These are phyloP conservation scores for Vigna nakashimae DNA, from an alignment of 306 rosid genomes.

Conservation along the genomic window DNA sequence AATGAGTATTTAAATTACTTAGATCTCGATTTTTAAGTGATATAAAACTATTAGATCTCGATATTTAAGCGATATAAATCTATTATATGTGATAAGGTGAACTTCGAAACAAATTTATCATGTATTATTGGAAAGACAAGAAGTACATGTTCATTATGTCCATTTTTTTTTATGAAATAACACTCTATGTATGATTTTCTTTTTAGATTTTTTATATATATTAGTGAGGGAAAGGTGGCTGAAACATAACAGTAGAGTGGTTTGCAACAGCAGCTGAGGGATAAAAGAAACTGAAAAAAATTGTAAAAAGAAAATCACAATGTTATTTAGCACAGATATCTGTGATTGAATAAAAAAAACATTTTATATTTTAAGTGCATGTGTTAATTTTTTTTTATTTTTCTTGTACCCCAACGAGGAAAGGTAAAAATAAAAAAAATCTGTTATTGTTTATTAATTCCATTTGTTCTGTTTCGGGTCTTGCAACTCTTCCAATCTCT, in stretches of 20 bases:
- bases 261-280: neutral
- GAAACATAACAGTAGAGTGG: neutral
- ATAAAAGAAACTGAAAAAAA: neutral
- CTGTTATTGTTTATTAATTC: neutral
- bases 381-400: neutral
- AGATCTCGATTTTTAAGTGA: too few species aligned
- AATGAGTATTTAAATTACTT: too few species aligned
- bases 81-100: too few species aligned
- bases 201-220: neutral
- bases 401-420: neutral
- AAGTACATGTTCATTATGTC: neutral
- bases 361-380: neutral
- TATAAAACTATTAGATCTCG: too few species aligned
- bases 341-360: neutral
- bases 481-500: constrained; percentile 1
- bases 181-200: neutral
- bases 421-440: neutral
- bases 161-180: neutral
- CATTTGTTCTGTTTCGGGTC: neutral
- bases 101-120: neutral
- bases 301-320: too few species aligned
- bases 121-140: too few species aligned
- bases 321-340: neutral
- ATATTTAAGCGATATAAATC: too few species aligned
- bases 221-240: neutral